Conservation (phyloP, 2,329 filamentous ascomycete species). For the Chaetomium sp. region DNA sequence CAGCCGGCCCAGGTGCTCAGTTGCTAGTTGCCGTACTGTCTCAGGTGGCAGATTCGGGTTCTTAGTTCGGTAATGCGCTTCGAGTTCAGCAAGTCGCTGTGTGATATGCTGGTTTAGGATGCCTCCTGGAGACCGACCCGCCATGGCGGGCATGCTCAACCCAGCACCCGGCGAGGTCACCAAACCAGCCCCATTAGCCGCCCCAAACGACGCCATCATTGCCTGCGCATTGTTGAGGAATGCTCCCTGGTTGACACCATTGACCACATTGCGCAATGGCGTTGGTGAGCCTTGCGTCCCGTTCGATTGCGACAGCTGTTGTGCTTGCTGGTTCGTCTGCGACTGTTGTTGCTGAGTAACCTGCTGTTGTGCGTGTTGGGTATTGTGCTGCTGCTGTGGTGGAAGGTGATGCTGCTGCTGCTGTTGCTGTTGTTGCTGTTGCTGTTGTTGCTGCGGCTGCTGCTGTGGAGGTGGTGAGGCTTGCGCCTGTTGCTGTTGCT, state of each 20-base stretch:
- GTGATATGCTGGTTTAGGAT: conserved; percentile 49
- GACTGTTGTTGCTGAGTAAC: conserved; percentile 36
- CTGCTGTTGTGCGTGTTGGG: conserved; percentile 39
- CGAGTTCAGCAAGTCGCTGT: conserved; percentile 56
- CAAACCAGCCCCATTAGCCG: conserved; percentile 47
- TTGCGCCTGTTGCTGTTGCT: conserved; percentile 31
- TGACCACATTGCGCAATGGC: conserved; percentile 44
- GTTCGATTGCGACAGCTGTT: conserved; percentile 39
- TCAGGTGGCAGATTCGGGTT: conserved; percentile 55
- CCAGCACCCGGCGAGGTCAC: conserved; percentile 49
- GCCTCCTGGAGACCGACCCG: conserved; percentile 50
- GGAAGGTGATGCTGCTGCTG: conserved; percentile 40
- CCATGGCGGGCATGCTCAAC: conserved; percentile 50
- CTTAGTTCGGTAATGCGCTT: conserved; percentile 54
- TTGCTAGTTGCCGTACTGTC: conserved; percentile 54
- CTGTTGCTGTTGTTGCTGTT: conserved; percentile 34
- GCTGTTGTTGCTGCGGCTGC: conserved; percentile 39
- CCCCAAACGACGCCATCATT: conserved; percentile 55
- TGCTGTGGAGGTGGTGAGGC: conserved; percentile 21
- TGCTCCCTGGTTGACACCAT: conserved; percentile 53
- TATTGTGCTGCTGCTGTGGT: conserved; percentile 41
- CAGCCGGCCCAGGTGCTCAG: conserved; percentile 51
- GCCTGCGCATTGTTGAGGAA: conserved; percentile 57
- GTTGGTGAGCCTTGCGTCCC: conserved; percentile 40
- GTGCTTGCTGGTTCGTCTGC: conserved; percentile 45